A percentile compares a stretch with the other conserved stretches of the same genome.
phyloP scores from a whole-genome alignment of 805 yeast genomes.

The Dipodascus albidus region DNA sequence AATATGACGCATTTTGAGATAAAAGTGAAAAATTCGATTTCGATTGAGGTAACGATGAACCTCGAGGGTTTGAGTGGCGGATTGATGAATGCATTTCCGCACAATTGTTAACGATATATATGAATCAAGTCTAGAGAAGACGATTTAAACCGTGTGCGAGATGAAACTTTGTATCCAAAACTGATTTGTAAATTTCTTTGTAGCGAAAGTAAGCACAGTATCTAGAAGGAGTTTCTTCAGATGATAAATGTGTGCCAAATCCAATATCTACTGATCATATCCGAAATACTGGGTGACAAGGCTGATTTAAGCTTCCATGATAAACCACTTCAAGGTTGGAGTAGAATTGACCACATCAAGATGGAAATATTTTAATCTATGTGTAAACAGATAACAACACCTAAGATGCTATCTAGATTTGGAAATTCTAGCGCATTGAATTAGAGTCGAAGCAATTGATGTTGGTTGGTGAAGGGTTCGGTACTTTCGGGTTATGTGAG shows the following conservation, averaged over 20 bases:
- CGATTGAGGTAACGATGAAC: neutral
- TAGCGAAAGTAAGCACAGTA: no score
- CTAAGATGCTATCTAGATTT: no score
- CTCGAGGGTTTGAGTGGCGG: neutral
- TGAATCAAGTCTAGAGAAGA: neutral
- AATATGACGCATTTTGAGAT: conserved; percentile 5
- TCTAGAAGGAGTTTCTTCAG: no score
- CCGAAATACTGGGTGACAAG: no score
- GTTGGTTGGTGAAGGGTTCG: no score
- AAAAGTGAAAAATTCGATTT: neutral
- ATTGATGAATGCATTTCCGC: neutral
- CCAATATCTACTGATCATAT: no score
- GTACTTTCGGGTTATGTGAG: neutral
- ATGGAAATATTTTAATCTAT: neutral
- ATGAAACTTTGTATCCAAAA: neutral
- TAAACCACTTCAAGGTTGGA: neutral
- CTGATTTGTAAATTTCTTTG: no score
- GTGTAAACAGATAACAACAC: neutral
- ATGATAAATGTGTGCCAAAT: no score
- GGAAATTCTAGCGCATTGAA: no score
- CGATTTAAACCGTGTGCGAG: neutral
- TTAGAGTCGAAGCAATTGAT: no score
- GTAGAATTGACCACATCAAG: neutral
- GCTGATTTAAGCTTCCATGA: neutral
- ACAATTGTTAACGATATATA: neutral